Conservation (phyloP, 768 basidiomycete genomes). For the Podaxis sp. region DNA sequence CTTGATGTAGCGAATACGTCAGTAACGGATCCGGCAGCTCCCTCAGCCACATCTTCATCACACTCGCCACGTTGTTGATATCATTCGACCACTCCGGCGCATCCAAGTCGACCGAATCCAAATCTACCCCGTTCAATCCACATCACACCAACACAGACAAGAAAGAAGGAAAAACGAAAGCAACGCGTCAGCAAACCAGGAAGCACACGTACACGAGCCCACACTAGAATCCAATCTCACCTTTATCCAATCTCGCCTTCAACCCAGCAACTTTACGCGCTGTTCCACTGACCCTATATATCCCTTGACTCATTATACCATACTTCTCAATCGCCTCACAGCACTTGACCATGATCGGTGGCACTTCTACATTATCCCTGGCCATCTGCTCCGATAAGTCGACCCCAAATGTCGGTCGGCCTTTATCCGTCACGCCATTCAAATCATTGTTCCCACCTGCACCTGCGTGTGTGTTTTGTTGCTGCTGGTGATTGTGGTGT, state of each 20-base stretch:
- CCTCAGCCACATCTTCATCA: slow-evolving; percentile 93
- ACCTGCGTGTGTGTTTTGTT: neutral
- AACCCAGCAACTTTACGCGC: slow-evolving; percentile 83
- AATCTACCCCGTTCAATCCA: slow-evolving; percentile 43
- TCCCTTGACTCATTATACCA: slow-evolving; percentile 81
- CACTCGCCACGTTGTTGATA: slow-evolving; percentile 95
- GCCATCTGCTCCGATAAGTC: slow-evolving; percentile 91
- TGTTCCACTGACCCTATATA: slow-evolving; percentile 93
- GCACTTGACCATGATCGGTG: slow-evolving; percentile 84
- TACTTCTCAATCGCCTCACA: slow-evolving; percentile 90
- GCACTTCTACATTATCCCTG: slow-evolving; percentile 90
- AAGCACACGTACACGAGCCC: too few species aligned
- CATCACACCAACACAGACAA: neutral
- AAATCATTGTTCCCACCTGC: slow-evolving; percentile 22
- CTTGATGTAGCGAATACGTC: slow-evolving; percentile 80
- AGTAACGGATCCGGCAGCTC: slow-evolving; percentile 94
- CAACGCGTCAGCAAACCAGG: too few species aligned
- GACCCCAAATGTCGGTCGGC: slow-evolving; percentile 87
- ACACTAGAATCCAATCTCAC: slow-evolving; percentile 34
- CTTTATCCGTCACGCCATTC: slow-evolving; percentile 53
- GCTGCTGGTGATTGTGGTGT: neutral
- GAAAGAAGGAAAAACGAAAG: neutral
- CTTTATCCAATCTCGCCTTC: slow-evolving; percentile 83
- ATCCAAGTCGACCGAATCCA: slow-evolving; percentile 86
- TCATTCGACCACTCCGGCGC: slow-evolving; percentile 89